These are phyloP conservation scores for Pterulicium gracile DNA, from an alignment of 1,284 basidiomycete species.

Conservation along the genomic window DNA sequence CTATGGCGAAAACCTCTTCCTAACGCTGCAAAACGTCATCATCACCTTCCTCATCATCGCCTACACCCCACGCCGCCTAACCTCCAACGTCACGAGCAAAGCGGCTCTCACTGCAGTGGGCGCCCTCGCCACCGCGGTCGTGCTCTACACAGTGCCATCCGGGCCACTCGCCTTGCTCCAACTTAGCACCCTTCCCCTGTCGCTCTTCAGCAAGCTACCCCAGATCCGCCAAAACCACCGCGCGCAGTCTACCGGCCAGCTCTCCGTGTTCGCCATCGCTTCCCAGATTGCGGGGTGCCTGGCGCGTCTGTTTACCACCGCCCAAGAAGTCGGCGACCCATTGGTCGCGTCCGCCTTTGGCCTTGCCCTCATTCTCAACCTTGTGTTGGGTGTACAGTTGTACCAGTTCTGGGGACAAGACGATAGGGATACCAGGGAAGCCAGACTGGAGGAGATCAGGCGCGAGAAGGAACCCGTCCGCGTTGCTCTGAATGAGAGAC, in stretches of 20 bases:
- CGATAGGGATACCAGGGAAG: constrained; percentile 11
- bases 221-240: constrained; percentile 76
- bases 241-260: constrained; percentile 74
- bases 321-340: constrained; percentile 73
- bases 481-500: not conserved
- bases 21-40: constrained; percentile 74
- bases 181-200: constrained; percentile 73
- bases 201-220: constrained; percentile 78
- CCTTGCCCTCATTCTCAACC: constrained; percentile 70
- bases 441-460: not conserved
- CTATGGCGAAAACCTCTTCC: constrained; percentile 89
- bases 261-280: constrained; percentile 82
- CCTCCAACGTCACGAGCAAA: constrained; percentile 17
- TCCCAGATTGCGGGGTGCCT: constrained; percentile 78
- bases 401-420: constrained; percentile 71
- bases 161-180: constrained; percentile 56
- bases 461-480: not conserved
- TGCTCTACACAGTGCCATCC: constrained; percentile 41
- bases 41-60: constrained; percentile 76
- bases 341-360: constrained; percentile 76
- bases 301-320: constrained; percentile 83
- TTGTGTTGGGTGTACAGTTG: constrained; percentile 73
- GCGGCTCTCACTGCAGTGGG: constrained; percentile 25
- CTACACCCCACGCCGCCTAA: constrained; percentile 30
- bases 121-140: constrained; percentile 26